Evolutionary conservation across 495 filamentous ascomycete genomes (phyloP).

Genomic region (Penicillium bialowiezense): DNA sequence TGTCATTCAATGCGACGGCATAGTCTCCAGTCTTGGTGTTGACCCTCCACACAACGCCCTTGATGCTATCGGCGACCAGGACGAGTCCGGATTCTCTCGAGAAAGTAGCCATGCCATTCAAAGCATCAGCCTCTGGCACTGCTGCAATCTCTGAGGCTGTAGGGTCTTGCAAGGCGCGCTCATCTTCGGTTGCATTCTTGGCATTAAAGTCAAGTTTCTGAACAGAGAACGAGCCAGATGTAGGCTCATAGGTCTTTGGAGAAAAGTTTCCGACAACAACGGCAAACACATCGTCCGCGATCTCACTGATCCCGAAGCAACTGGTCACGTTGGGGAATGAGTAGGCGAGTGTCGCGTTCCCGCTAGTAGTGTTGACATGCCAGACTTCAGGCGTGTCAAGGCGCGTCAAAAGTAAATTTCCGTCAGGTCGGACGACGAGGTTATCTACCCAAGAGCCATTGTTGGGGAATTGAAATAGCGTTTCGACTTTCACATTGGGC

Average conservation of each 20-base stretch:
- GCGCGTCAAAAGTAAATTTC: slow-evolving; percentile 34
- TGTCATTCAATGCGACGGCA: slow-evolving; percentile 26
- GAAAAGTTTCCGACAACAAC: slow-evolving; percentile 41
- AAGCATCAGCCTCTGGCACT: slow-evolving; percentile 34
- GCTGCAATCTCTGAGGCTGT: slow-evolving; percentile 24
- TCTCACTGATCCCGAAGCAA: slow-evolving; percentile 42
- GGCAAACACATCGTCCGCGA: slow-evolving; percentile 40
- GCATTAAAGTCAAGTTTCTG: slow-evolving; percentile 37
- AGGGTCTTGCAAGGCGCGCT: not conserved
- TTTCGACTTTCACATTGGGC: slow-evolving; percentile 20
- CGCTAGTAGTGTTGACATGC: slow-evolving; percentile 32
- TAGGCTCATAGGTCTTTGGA: slow-evolving; percentile 18
- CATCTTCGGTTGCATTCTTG: not conserved
- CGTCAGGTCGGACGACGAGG: slow-evolving; percentile 31
- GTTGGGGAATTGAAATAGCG: slow-evolving; percentile 29
- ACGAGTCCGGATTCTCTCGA: slow-evolving; percentile 22
- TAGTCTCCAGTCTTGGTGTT: slow-evolving; percentile 32
- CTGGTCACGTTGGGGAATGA: slow-evolving; percentile 32
- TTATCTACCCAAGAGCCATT: slow-evolving; percentile 44
- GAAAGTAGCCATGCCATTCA: slow-evolving; percentile 40
- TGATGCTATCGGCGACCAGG: slow-evolving; percentile 38
- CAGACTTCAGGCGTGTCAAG: slow-evolving; percentile 39
- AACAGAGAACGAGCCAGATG: slow-evolving; percentile 33
- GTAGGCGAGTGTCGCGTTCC: slow-evolving; percentile 26
- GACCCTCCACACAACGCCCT: slow-evolving; percentile 34